Evolutionary conservation across 2,329 filamentous ascomycete genomes (phyloP).

Genomic region (Cadophora luteo-olivacea): DNA sequence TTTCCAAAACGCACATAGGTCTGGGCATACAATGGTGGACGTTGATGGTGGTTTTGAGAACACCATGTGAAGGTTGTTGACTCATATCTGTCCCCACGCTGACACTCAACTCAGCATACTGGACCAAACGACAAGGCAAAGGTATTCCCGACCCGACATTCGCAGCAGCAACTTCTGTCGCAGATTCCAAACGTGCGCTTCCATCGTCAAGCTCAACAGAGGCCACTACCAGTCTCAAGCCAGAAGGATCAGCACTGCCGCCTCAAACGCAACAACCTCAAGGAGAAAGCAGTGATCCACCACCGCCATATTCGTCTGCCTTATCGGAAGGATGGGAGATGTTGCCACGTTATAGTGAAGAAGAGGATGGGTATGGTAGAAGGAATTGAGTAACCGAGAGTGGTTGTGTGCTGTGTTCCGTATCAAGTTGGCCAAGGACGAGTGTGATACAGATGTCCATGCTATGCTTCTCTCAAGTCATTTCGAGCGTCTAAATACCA

Average conservation of each 20-base stretch:
- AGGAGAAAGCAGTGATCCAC: background rate
- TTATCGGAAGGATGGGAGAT: slow-evolving; percentile 1
- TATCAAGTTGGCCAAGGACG: no score
- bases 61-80: no score
- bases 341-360: background rate
- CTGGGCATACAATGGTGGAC: background rate
- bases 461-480: background rate
- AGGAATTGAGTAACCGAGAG: background rate
- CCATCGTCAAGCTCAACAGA: background rate
- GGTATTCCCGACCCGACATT: background rate
- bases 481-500: background rate
- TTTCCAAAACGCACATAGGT: background rate
- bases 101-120: background rate
- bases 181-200: background rate
- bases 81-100: background rate
- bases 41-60: background rate
- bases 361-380: background rate
- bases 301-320: slow-evolving; percentile 5
- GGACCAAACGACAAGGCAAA: background rate
- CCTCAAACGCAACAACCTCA: background rate
- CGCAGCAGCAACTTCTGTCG: no score
- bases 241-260: background rate
- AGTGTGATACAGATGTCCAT: no score
- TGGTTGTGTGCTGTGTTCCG: background rate
- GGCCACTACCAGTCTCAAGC: background rate